A percentile compares a stretch with the other conserved stretches of the same genome.
phyloP scores from a whole-genome alignment of 1,284 basidiomycete genomes.

The Pterulicium gracile region DNA sequence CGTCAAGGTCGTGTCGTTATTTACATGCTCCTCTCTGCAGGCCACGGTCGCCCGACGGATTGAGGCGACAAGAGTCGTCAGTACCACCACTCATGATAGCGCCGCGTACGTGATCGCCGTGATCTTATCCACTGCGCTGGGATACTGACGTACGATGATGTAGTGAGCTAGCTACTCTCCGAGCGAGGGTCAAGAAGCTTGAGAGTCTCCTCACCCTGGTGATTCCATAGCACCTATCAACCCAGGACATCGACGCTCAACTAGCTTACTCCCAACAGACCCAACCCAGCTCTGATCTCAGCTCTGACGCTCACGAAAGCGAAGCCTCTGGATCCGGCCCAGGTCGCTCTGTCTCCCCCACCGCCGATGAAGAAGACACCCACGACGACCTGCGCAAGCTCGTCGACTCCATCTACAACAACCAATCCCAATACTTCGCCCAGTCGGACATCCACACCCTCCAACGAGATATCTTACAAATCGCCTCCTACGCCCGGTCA shows the following conservation, averaged over 20 bases:
- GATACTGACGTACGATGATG: too few species aligned
- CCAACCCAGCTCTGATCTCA: neutral
- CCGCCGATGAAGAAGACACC: neutral
- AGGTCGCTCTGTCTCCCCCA: too few species aligned
- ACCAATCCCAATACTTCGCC: neutral
- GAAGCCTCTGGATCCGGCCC: neutral
- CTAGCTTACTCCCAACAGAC: neutral
- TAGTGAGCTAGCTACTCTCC: neutral
- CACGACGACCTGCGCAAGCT: neutral
- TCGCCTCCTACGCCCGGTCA: neutral
- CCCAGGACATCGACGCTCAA: too few species aligned
- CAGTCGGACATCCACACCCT: neutral
- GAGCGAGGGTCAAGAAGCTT: conserved; percentile 1
- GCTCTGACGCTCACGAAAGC: neutral
- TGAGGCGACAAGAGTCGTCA: too few species aligned
- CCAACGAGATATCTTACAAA: neutral
- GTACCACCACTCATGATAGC: too few species aligned
- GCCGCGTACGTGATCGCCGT: too few species aligned
- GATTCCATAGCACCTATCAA: neutral
- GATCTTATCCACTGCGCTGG: too few species aligned
- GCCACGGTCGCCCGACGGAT: too few species aligned
- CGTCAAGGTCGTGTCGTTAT: neutral
- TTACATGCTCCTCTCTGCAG: too few species aligned
- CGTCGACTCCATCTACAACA: neutral
- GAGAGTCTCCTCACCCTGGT: neutral